Base-by-base conservation (phyloP, 768 basidiomycete genomes). In the Xanthoconium purpureum region DNA sequence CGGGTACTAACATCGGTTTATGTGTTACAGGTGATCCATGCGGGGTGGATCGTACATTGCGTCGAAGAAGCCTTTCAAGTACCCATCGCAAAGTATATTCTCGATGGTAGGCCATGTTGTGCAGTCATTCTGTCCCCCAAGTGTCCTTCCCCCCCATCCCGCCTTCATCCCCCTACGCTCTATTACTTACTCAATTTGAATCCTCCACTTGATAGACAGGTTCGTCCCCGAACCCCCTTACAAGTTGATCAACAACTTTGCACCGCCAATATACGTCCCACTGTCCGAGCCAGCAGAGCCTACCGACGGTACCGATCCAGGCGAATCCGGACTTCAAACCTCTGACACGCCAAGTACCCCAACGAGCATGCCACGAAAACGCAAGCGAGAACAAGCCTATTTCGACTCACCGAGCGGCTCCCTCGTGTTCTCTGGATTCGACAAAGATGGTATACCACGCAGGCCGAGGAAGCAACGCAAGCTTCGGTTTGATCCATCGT, bases 31-130 rank as follows among this genome's bases (percentile, higher is more conserved):
- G 70, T 71, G 13, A 61, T 71, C 18, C 71, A 71, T 43, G 71
- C 52, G 12, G 66, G 62, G 5, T 71, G 70, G 70, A 71, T 71
- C 46, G 36, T 47, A 30, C 67, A 71, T 48, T 71, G 71, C 52
- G 48, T 68, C 54, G 59, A 67, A 9, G 50, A 61, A 35, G 57
- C 50, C 0, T 73, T 71, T 43, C 55, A 36, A 18, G 66, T 68
- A 36, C 63, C 70, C 15, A 58, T 73, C n/a, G 15, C 64, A 51
- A 46, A 59, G 36, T 71, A 71, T 43, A 55, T 71, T 33, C 68
- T 71, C 28, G 70, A 71, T 18, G 71, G 71, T 71, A 63, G 30
- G 67, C 52, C 15, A 44, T 57, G 40, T 50, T 43, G 47, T 40
- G 24, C 40, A 24, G 24, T 51, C 20, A 28, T 40, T 20, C 3